Evolutionary conservation across 2,329 filamentous ascomycete species (phyloP), one percentile per base, ranked within the genome.

Genomic region (Trichoderma afroharzianum): DNA sequence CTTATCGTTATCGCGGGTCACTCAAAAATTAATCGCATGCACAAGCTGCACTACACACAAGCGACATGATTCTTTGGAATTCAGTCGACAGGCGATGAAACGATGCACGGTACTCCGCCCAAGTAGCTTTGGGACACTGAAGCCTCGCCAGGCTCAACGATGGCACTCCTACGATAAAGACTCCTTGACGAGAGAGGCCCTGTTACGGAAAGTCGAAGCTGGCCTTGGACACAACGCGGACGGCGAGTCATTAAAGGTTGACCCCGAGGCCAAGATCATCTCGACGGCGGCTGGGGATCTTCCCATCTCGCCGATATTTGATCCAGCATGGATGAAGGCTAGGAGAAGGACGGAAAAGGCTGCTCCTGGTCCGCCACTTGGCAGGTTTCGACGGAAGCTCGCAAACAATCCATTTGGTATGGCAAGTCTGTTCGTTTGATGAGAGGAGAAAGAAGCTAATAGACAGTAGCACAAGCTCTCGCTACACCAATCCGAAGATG

Each of bases 341-440:
- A 83, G 79, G 70, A 78, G 82, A 50, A 82, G 83, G 15, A 85
- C 81, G 72, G 83, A 79, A 57, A 84, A 84, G 71, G 76, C 78
- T 0, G 81, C 71, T 43, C 77, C 58, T 78, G 80, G 71, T 70
- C 79, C 74, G 33, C 76, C 77, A 0, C 75, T 71, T 2, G 83
- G 80, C 14, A 80, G 84, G 3, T 88, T 93, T 72, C 88, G 91
- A 76, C 84, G 83, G 71, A 86, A 88, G 72, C 81, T 94, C 2
- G 82, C 82, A 33, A 84, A 84, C 47, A 94, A 92, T 74, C 84
- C 90, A 3, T 93, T 88, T 75, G 92, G 90, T 92, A 82, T 33
- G 82, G 32, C 14, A 8, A 15, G 14, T n/a, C 33, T 26, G 30
- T 55, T 15, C 18, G 3, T 15, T 8, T 21, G 32, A 24, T 3